phyloP scores from a whole-genome alignment of 1,139 yeast species.

The Komagataea norvegica region DNA sequence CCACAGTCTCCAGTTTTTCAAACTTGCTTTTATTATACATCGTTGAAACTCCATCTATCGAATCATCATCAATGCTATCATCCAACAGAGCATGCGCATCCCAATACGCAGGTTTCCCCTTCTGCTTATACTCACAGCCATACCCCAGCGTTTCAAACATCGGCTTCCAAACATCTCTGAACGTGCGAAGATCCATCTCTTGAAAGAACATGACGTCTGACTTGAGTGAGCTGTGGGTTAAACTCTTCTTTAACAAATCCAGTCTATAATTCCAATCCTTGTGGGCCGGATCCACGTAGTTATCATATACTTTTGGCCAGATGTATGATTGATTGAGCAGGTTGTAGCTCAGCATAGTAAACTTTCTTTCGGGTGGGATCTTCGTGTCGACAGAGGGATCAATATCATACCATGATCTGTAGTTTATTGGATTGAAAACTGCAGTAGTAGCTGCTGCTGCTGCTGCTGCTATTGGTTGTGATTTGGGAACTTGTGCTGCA shows the following conservation, averaged over 20 bases:
- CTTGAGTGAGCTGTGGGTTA: slow-evolving; percentile 36
- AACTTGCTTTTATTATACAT: slow-evolving; percentile 45
- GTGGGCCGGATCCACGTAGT: slow-evolving; percentile 41
- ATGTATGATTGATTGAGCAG: slow-evolving; percentile 51
- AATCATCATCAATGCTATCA: slow-evolving; percentile 24
- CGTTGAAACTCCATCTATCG: slow-evolving; percentile 56
- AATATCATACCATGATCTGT: slow-evolving; percentile 15
- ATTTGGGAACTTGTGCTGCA: background rate
- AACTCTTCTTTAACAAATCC: slow-evolving; percentile 36
- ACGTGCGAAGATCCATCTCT: slow-evolving; percentile 50
- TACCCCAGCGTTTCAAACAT: slow-evolving; percentile 30
- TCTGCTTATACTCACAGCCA: slow-evolving; percentile 43
- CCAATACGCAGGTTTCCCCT: slow-evolving; percentile 51
- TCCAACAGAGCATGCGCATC: slow-evolving; percentile 27
- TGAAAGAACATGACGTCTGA: slow-evolving; percentile 60
- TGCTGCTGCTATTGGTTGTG: background rate
- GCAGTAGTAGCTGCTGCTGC: background rate
- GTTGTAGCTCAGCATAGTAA: slow-evolving; percentile 46
- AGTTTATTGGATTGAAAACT: slow-evolving; percentile 9
- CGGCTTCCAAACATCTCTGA: slow-evolving; percentile 40
- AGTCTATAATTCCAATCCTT: slow-evolving; percentile 48
- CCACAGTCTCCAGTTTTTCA: slow-evolving; percentile 38
- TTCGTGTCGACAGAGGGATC: slow-evolving; percentile 1
- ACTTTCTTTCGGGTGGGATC: slow-evolving; percentile 9
- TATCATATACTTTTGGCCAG: slow-evolving; percentile 50